Conservation (phyloP, 2,329 filamentous ascomycete genomes). For the Blastomyces silverae region DNA sequence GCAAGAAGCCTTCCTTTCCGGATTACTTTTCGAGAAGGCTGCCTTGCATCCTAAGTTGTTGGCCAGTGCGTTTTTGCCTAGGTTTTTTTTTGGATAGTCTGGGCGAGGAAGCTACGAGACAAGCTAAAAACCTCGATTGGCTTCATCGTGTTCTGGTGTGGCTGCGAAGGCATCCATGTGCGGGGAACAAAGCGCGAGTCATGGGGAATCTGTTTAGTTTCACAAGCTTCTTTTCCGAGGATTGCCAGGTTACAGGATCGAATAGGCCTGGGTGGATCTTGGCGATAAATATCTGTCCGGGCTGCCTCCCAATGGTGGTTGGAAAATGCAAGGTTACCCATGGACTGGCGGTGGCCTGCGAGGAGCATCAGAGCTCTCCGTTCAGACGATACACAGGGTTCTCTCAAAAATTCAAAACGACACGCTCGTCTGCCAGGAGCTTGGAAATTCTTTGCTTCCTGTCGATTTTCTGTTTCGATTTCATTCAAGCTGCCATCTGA, state of each 20-base stretch:
- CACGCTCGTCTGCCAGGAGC: neutral
- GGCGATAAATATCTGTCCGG: neutral
- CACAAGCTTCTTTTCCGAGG: neutral
- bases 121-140: neutral
- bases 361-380: neutral
- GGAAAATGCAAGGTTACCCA: neutral
- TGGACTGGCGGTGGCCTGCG: neutral
- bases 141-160: neutral
- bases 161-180: neutral
- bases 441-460: neutral
- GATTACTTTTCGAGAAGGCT: neutral
- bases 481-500: neutral
- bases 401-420: neutral
- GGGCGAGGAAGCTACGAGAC: neutral
- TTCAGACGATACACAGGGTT: neutral
- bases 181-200: neutral
- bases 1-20: neutral
- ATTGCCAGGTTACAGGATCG: neutral
- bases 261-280: neutral
- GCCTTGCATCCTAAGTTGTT: neutral
- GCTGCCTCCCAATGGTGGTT: neutral
- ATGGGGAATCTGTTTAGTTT: neutral
- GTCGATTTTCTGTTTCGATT: neutral
- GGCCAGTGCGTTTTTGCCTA: neutral
- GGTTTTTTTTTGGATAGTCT: neutral